Percentiles rank a stretch among this genome's conserved stretches.
These are phyloP conservation scores for Melaleuca quinquenervia DNA, from an alignment of 345 rosid species.

Conservation along the genomic window DNA sequence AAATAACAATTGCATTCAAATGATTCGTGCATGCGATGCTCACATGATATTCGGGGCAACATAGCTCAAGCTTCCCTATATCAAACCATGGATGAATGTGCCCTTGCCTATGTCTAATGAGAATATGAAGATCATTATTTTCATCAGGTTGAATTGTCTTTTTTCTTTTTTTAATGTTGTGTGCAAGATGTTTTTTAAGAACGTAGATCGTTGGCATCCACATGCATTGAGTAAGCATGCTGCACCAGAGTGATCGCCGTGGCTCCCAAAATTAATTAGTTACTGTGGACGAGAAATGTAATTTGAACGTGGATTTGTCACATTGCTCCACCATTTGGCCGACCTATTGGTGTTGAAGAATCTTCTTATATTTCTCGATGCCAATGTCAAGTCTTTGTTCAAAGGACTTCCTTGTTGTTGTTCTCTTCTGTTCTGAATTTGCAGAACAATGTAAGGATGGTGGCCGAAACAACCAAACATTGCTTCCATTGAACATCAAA, in stretches of 20 bases:
- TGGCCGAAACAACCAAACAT: neutral
- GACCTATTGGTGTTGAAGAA: neutral
- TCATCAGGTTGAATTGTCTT: neutral
- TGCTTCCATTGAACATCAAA: neutral
- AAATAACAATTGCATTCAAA: neutral
- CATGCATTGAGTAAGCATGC: neutral
- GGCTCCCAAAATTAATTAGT: neutral
- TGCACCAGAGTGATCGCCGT: neutral
- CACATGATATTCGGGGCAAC: neutral
- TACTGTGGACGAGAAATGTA: neutral
- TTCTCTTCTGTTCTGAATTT: neutral
- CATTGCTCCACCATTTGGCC: neutral
- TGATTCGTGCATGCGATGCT: neutral
- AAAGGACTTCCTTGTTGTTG: neutral
- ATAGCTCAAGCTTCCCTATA: neutral
- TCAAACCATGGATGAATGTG: neutral
- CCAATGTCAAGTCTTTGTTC: neutral
- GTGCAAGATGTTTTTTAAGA: neutral
- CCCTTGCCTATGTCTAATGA: neutral
- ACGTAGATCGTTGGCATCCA: neutral
- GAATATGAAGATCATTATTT: neutral
- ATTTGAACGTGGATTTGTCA: neutral
- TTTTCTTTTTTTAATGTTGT: neutral
- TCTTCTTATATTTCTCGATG: neutral
- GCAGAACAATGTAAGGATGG: neutral